Evolutionary conservation across 2,329 filamentous ascomycete genomes (phyloP), one percentile per base, ranked within the genome.

Genomic region (Dactylellina leptospora): DNA sequence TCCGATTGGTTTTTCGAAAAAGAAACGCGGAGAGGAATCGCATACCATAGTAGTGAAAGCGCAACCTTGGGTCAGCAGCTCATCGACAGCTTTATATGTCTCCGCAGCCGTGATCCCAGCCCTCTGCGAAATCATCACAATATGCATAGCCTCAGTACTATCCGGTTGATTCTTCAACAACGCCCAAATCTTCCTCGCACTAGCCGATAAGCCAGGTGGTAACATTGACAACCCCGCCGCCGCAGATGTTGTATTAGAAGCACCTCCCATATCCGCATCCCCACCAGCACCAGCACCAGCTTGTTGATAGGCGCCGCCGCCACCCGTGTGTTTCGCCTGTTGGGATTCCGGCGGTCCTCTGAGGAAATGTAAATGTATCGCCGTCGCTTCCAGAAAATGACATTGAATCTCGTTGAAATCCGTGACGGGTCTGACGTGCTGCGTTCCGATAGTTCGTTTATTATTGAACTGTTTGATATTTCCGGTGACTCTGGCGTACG

Each of bases 321-420:
- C 80, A 30, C 77, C 82, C 20, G 58, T 72, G 56, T 70, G 75
- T 76, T 25, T 53, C 23, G 44, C 58, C 71, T 74, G 40, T 69
- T 76, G 62, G 76, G 69, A 27, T 79, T 63, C 81, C 1, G 80
- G 83, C 2, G 88, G 85, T 0, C 92, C 93, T 45, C 87, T 86
- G 11, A 88, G 90, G 79, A 92, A 90, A 81, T 89, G 89, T 54
- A 99, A 83, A 82, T 99, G 95, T 53, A 96, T 90, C 66, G 90
- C 90, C 4, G 92, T 91, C 23, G 92, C 89, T 82, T 99, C 93
- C 58, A 99, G 87, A 75, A 97, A 81, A 81, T 97, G 95, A 79
- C 92, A 96, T 79, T 89, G 90, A 79, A 97, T 86, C 84, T 99
- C 95, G 82, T 99, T 96, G 82, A 89, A 89, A 80, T 97, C 90